Percentiles rank a stretch among this genome's conserved stretches.
Conservation (phyloP, 768 basidiomycete species). For the Amanita rubescens region DNA sequence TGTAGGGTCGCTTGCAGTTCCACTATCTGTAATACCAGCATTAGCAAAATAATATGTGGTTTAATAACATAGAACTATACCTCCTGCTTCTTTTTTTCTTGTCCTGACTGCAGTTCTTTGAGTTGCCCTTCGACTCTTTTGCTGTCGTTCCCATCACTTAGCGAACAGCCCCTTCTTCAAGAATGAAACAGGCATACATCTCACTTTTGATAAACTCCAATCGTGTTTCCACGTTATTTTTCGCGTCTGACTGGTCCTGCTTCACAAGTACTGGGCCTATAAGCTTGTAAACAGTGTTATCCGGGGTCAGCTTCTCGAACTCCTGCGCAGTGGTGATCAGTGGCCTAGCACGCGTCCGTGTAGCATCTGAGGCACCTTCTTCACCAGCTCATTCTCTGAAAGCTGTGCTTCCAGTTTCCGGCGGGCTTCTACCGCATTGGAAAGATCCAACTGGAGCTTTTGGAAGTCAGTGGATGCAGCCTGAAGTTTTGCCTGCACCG, state of each 20-base stretch:
- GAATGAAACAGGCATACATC: conserved; percentile 49
- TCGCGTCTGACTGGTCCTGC: conserved; percentile 85
- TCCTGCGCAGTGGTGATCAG: conserved; percentile 47
- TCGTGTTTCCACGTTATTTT: conserved; percentile 81
- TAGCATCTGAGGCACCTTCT: conserved; percentile 50
- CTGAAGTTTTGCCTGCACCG: conserved; percentile 52
- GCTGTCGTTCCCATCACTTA: conserved; percentile 15
- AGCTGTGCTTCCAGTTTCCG: conserved; percentile 87
- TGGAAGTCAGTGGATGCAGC: conserved; percentile 68
- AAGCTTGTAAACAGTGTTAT: conserved; percentile 84
- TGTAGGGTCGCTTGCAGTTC: conserved; percentile 57
- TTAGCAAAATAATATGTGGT: conserved; percentile 8
- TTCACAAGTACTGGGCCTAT: conserved; percentile 86
- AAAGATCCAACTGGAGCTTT: conserved; percentile 70
- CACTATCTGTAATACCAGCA: conserved; percentile 42
- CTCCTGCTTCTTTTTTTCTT: conserved; percentile 80
- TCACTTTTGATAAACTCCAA: conserved; percentile 84
- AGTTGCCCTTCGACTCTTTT: conserved; percentile 79
- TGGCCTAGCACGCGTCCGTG: background rate
- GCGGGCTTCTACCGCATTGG: conserved; percentile 66
- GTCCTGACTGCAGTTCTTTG: conserved; percentile 66
- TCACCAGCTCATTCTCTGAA: conserved; percentile 87
- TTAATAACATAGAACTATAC: conserved; percentile 36
- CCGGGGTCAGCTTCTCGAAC: conserved; percentile 62
- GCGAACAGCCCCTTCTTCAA: background rate